Evolutionary conservation across 306 rosid species (phyloP).

Genomic region (Quercus gilva): DNA sequence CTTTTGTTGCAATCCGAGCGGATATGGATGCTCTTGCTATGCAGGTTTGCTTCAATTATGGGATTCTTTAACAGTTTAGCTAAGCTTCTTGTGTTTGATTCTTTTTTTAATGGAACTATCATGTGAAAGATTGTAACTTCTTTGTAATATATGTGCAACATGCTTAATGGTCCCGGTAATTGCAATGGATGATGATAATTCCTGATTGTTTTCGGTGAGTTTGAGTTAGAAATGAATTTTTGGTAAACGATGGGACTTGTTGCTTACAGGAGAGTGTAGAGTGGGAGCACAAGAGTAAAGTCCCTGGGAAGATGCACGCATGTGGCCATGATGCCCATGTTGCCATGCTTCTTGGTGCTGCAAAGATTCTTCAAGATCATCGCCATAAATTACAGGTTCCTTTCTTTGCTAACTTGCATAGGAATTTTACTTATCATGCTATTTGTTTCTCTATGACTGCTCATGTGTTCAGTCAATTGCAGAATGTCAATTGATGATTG

Average conservation of each 20-base stretch:
- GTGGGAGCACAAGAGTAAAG: conserved; percentile 90
- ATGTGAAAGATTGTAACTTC: neutral
- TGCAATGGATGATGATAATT: neutral
- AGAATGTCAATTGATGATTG: neutral
- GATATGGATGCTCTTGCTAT: conserved; percentile 90
- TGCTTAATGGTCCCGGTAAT: neutral
- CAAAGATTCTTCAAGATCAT: conserved; percentile 65
- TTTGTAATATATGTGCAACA: neutral
- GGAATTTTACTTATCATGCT: neutral
- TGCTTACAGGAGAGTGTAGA: conserved; percentile 63
- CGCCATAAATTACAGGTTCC: conserved; percentile 45
- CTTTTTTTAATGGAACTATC: neutral
- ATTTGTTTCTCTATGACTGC: neutral
- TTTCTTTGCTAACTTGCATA: neutral
- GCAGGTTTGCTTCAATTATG: conserved; percentile 43
- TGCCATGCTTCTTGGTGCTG: conserved; percentile 95
- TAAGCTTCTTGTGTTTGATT: neutral
- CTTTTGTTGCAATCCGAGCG: conserved; percentile 85
- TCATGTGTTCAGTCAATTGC: neutral
- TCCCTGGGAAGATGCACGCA: conserved; percentile 92
- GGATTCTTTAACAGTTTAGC: neutral
- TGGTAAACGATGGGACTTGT: neutral
- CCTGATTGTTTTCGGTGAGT: neutral
- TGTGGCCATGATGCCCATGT: conserved; percentile 97
- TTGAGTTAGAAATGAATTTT: neutral